These are phyloP conservation scores for Dictyostelium citrinum DNA, from an alignment of 78 protist genomes.

Conservation along the genomic window DNA sequence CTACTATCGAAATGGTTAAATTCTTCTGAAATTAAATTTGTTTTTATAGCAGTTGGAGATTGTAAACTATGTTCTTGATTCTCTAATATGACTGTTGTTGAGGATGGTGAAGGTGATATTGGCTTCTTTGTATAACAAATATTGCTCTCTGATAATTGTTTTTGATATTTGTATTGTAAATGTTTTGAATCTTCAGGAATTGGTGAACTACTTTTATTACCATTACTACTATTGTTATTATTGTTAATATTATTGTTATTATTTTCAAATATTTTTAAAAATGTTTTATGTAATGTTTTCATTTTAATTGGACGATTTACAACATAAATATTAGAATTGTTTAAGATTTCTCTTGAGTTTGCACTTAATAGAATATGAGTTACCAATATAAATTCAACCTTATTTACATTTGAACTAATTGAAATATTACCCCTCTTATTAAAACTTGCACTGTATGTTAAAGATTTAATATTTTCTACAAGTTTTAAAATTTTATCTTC, in stretches of 20 bases:
- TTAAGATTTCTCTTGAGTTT: neutral
- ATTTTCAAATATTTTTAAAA: neutral
- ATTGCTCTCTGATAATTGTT: constrained; percentile 7
- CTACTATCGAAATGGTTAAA: neutral
- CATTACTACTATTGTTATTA: neutral
- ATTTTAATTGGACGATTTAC: constrained; percentile 33
- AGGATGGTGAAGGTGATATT: neutral
- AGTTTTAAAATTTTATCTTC: constrained; percentile 22
- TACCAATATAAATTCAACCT: constrained; percentile 15
- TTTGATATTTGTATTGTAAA: neutral
- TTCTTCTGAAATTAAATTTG: neutral
- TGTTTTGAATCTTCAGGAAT: neutral
- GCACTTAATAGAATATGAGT: constrained; percentile 20
- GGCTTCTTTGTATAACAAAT: neutral
- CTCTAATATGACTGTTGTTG: neutral
- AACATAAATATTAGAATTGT: neutral
- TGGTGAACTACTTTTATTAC: neutral
- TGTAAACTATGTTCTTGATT: neutral
- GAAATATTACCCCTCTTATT: neutral
- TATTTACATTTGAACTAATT: neutral
- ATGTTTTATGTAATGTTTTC: neutral
- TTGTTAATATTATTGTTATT: neutral
- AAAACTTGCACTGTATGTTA: neutral
- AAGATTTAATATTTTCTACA: constrained; percentile 3
- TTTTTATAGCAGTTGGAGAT: neutral